These are phyloP conservation scores for Isabelozyma pseudorhagii DNA, from an alignment of 805 yeast genomes.

Conservation along the genomic window DNA sequence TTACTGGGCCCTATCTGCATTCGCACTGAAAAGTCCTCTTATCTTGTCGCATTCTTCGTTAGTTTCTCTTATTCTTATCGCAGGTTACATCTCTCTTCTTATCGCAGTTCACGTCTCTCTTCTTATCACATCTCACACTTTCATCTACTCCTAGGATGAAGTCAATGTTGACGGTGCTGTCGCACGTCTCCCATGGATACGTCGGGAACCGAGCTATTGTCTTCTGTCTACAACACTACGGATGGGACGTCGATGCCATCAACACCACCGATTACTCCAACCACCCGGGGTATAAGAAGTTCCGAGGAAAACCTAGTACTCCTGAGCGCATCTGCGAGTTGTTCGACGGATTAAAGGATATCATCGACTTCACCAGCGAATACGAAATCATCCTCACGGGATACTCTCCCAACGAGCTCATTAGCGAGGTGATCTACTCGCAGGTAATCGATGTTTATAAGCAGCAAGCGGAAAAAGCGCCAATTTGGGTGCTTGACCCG, in stretches of 20 bases:
- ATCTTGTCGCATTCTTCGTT: too few relatives aligned
- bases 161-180: slow-evolving; percentile 52
- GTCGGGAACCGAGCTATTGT: slow-evolving; percentile 69
- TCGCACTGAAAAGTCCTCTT: too few relatives aligned
- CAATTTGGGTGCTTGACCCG: slow-evolving; percentile 78
- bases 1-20: too few relatives aligned
- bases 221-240: slow-evolving; percentile 61
- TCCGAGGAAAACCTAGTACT: slow-evolving; percentile 45
- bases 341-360: slow-evolving; percentile 32
- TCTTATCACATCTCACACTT: neutral
- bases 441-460: slow-evolving; percentile 29
- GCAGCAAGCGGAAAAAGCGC: slow-evolving; percentile 5
- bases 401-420: slow-evolving; percentile 64
- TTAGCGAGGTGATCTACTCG: slow-evolving; percentile 47
- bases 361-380: slow-evolving; percentile 21
- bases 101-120: neutral
- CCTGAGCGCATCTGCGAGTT: slow-evolving; percentile 26
- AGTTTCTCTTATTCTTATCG: too few relatives aligned
- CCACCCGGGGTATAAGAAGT: slow-evolving; percentile 67
- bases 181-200: slow-evolving; percentile 72
- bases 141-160: slow-evolving; percentile 8
- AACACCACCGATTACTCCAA: slow-evolving; percentile 67
- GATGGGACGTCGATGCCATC: slow-evolving; percentile 67
- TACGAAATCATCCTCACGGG: slow-evolving; percentile 78
- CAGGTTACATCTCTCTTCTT: neutral